Conservation (phyloP, 305 asterid species). For the Plantago rigida region DNA sequence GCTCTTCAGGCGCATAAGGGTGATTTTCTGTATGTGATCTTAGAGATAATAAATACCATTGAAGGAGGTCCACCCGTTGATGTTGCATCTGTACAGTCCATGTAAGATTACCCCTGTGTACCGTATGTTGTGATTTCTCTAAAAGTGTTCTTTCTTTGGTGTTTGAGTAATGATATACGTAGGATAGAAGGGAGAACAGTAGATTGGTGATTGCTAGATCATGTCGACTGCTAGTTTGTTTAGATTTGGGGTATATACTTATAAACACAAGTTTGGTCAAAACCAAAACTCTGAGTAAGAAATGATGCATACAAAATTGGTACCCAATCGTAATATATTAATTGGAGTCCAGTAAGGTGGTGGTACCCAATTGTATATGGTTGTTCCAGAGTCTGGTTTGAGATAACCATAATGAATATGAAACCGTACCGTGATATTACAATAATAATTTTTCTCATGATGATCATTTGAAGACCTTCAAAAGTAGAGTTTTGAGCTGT, state of each 20-base stretch:
- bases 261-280: not conserved
- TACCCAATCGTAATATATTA: too few species aligned
- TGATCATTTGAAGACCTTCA: not conserved
- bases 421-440: not conserved
- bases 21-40: conserved; percentile 62
- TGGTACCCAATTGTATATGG: too few species aligned
- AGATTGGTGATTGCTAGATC: not conserved
- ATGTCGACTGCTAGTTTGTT: not conserved
- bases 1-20: conserved; percentile 90
- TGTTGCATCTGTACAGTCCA: conserved; percentile 89
- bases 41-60: conserved; percentile 77
- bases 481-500: conserved; percentile 11
- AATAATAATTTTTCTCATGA: not conserved
- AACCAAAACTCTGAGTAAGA: not conserved
- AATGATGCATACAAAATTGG: not conserved
- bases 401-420: too few species aligned
- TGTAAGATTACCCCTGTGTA: conserved; percentile 52
- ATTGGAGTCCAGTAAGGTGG: too few species aligned
- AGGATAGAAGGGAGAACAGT: not conserved
- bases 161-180: not conserved
- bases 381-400: too few species aligned
- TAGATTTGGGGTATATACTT: not conserved
- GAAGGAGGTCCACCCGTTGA: conserved; percentile 98
- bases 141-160: not conserved
- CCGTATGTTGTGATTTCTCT: not conserved